Conservation (phyloP, 208 protist genomes). For the Crithidia brevicula region DNA sequence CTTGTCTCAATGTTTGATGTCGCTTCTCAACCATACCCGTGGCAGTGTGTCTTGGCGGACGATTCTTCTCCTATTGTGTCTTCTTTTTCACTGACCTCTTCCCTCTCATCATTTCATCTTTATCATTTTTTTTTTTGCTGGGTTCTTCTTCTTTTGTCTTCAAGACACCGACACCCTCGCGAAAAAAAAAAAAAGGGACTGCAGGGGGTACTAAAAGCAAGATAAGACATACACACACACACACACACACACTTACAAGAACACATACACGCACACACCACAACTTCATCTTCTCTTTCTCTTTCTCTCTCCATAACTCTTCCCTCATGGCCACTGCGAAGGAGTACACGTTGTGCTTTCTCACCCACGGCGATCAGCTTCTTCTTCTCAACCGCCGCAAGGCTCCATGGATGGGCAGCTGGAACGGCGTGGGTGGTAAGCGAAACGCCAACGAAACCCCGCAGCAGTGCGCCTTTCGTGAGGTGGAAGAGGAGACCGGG, state of each 20-base stretch:
- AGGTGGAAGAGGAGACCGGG: constrained; percentile 10
- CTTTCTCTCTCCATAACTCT: constrained; percentile 2
- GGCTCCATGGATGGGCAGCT: constrained; percentile 6
- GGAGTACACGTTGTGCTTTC: constrained; percentile 15
- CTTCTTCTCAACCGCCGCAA: constrained; percentile 14
- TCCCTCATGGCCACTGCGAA: not conserved
- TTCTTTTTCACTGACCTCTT: not conserved
- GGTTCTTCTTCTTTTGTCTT: too few relatives aligned
- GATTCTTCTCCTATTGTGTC: too few relatives aligned
- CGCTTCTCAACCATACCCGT: too few relatives aligned
- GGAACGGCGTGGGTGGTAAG: constrained; percentile 17
- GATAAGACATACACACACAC: not conserved
- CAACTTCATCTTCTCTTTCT: not conserved
- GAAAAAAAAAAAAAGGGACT: too few relatives aligned
- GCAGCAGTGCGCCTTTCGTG: constrained; percentile 1
- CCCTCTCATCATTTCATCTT: not conserved
- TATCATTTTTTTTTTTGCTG: too few relatives aligned
- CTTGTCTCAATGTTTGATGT: too few relatives aligned
- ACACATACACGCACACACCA: not conserved
- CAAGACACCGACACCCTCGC: too few relatives aligned
- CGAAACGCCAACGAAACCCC: not conserved
- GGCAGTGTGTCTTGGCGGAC: too few relatives aligned
- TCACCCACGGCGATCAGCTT: not conserved
- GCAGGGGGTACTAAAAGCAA: not conserved
- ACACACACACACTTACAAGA: not conserved